phyloP scores from a whole-genome alignment of 805 yeast species.

The Teunomyces pallodes region DNA sequence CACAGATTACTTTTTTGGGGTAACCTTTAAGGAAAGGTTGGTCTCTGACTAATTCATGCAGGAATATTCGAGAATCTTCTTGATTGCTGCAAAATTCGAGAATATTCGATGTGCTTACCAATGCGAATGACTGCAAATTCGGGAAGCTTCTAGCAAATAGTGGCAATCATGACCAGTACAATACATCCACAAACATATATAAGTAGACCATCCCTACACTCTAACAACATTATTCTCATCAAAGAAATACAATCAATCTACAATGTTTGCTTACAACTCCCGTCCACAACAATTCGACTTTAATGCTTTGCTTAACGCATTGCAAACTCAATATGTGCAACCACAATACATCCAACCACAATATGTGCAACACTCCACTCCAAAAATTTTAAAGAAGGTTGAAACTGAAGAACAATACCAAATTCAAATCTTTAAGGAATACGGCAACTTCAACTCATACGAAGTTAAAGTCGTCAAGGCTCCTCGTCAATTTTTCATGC shows the following conservation, averaged over 20 bases:
- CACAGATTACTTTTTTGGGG: no score
- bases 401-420: slow-evolving; percentile 35
- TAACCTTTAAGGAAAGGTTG: no score
- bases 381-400: slow-evolving; percentile 33
- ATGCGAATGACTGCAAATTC: slow-evolving; percentile 4
- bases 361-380: slow-evolving; percentile 10
- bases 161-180: not conserved
- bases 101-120: not conserved
- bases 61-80: not conserved
- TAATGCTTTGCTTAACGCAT: slow-evolving; percentile 28
- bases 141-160: slow-evolving; percentile 1
- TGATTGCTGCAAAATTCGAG: not conserved
- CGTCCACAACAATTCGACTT: slow-evolving; percentile 9
- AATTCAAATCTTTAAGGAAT: slow-evolving; percentile 34
- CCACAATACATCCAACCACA: not conserved
- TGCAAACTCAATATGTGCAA: slow-evolving; percentile 2
- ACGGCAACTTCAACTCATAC: slow-evolving; percentile 27
- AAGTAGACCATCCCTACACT: not conserved
- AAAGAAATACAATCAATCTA: not conserved
- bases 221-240: not conserved
- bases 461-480: slow-evolving; percentile 15
- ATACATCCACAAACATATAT: not conserved
- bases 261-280: slow-evolving; percentile 6
- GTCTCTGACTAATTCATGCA: not conserved
- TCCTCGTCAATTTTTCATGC: slow-evolving; percentile 3